Evolutionary conservation across 371 early-diverging fungal species (phyloP).

Genomic region (Nematocida minor): DNA sequence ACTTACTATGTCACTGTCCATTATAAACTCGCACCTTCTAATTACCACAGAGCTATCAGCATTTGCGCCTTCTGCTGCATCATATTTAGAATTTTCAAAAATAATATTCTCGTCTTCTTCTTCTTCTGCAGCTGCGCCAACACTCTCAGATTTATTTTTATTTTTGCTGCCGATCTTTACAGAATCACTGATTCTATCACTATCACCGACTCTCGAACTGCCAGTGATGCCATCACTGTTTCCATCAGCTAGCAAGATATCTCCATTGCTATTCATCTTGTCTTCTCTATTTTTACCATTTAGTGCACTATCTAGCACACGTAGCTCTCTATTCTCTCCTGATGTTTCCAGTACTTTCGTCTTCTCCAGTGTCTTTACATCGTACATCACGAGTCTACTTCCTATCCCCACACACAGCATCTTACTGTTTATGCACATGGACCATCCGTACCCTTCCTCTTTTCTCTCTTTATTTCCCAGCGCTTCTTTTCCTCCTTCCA

Average conservation of each 20-base stretch:
- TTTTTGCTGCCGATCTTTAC: neutral
- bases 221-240: no score
- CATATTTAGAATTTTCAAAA: neutral
- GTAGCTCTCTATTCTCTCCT: neutral
- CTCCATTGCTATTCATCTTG: neutral
- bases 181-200: no score
- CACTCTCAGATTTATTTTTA: neutral
- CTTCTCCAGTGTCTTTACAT: neutral
- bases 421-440: neutral
- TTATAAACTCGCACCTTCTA: slow-evolving; percentile 18
- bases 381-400: neutral
- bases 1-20: neutral
- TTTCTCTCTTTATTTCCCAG: neutral
- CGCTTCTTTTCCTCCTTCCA: neutral
- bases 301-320: no score
- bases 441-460: neutral
- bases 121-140: neutral
- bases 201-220: no score
- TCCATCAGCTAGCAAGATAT: neutral
- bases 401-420: neutral
- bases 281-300: no score
- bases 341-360: neutral
- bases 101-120: neutral
- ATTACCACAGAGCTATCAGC: neutral
- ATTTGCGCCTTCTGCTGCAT: neutral